Evolutionary conservation across 2,329 filamentous ascomycete species (phyloP).

Genomic region (Pseudocercospora eumusae): DNA sequence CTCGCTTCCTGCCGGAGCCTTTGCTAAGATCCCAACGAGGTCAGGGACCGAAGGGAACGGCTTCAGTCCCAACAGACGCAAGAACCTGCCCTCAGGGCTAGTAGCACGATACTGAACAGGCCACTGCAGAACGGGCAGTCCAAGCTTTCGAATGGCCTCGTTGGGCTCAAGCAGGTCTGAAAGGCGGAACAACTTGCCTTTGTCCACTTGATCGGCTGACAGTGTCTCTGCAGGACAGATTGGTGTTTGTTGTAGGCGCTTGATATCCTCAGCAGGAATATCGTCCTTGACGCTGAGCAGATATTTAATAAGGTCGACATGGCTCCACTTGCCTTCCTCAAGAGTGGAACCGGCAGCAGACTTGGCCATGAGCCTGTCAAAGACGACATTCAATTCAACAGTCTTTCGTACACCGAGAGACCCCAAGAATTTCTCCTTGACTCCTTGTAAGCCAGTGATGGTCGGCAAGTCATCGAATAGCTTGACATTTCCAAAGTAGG

Average conservation of each 20-base stretch:
- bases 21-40: constrained; percentile 75
- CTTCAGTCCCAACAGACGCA: constrained; percentile 71
- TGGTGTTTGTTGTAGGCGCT: constrained; percentile 71
- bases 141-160: constrained; percentile 66
- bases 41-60: constrained; percentile 70
- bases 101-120: constrained; percentile 67
- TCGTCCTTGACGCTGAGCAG: constrained; percentile 86
- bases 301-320: constrained; percentile 93
- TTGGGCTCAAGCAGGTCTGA: constrained; percentile 81
- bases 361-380: constrained; percentile 74
- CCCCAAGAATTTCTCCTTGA: constrained; percentile 87
- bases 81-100: constrained; percentile 72
- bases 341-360: constrained; percentile 50
- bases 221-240: constrained; percentile 76
- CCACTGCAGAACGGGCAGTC: constrained; percentile 80
- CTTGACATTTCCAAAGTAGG: constrained; percentile 92
- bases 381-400: constrained; percentile 90
- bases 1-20: constrained; percentile 56
- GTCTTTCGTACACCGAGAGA: constrained; percentile 91
- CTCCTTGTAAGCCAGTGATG: constrained; percentile 70
- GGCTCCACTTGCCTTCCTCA: constrained; percentile 72
- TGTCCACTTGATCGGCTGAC: constrained; percentile 41
- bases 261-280: constrained; percentile 80
- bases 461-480: constrained; percentile 91
- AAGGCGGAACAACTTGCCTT: constrained; percentile 62